phyloP scores from a whole-genome alignment of 148 eudicot species.

The Rhododendron ovatum region DNA sequence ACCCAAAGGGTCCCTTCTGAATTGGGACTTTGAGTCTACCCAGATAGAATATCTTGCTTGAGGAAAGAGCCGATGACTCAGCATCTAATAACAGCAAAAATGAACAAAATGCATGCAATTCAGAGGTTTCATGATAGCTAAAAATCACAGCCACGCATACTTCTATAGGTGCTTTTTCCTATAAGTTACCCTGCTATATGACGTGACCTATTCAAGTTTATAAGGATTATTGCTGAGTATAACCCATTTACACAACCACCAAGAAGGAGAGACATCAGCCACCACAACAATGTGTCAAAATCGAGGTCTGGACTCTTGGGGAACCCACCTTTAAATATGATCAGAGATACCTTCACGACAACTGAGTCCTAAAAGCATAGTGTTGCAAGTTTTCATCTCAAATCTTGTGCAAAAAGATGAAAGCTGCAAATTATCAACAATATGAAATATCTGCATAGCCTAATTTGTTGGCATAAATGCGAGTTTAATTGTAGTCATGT shows the following conservation, averaged over 20 bases:
- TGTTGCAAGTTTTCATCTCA: background rate
- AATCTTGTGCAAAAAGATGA: conserved; percentile 5
- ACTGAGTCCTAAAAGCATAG: background rate
- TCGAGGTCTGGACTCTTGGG: background rate
- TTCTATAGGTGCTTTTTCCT: background rate
- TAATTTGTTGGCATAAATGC: background rate
- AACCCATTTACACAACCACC: background rate
- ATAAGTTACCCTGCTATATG: background rate
- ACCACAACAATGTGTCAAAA: background rate
- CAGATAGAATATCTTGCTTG: conserved; percentile 77
- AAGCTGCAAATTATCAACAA: background rate
- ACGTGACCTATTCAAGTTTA: background rate
- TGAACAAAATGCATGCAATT: background rate
- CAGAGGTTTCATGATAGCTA: background rate
- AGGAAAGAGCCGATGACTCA: conserved; percentile 91
- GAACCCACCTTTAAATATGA: background rate
- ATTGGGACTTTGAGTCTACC: conserved; percentile 97
- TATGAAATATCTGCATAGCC: background rate
- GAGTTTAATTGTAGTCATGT: background rate
- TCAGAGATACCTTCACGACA: background rate
- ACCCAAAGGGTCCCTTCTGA: conserved; percentile 93
- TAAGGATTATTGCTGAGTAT: background rate
- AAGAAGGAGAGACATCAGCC: background rate
- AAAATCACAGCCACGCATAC: background rate
- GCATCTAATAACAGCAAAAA: conserved; percentile 48